Evolutionary conservation across 1,284 basidiomycete genomes (phyloP), one percentile per base, ranked within the genome.

Genomic region (Porodaedalea pini): DNA sequence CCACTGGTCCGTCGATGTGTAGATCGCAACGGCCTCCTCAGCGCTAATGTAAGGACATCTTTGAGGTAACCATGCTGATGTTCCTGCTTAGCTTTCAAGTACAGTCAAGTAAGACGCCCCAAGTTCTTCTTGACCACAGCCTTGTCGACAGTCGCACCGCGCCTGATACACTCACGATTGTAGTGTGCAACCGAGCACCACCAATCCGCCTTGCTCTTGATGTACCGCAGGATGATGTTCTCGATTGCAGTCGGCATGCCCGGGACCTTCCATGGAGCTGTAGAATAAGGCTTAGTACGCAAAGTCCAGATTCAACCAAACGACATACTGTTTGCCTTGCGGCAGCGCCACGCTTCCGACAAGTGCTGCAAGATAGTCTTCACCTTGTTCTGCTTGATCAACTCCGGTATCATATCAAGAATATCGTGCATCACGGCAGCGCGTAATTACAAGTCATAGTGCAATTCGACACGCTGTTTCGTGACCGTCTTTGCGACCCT

Each of bases 351-450:
- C 7, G 95, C 96, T 72, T 99, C 97, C 1, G 94, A 96, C 62
- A 99, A 74, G 71, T 99, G 97, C 71, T 98, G 94, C 68, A 99
- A 70, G 65, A 99, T 99, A 15, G 97, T 99, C 80, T 99, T 99
- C 45, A 93, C 88, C 79, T 99, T 98, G 79, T 98, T 98, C 73
- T 94, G 93, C 73, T 97, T 97, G 77, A 99, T 94, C 3, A 91
- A 94, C 74, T 98, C 97, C 1, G 97, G 97, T 96, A 98, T 98
- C 94, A 92, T 92, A 73, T 94, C 94, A 62, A 97, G 79, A 64
- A 99, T 98, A 74, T 99, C 96, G 75, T 98, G 96, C 95, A 99
- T 98, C 66, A 99, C 96, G 52, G 95, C 94, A 0, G 97, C 97
- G 62, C 97, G 90, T 45, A 99, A 78, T 71, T 99, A 97, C 52